phyloP scores from a whole-genome alignment of 345 rosid species.

The Brassica carinata region DNA sequence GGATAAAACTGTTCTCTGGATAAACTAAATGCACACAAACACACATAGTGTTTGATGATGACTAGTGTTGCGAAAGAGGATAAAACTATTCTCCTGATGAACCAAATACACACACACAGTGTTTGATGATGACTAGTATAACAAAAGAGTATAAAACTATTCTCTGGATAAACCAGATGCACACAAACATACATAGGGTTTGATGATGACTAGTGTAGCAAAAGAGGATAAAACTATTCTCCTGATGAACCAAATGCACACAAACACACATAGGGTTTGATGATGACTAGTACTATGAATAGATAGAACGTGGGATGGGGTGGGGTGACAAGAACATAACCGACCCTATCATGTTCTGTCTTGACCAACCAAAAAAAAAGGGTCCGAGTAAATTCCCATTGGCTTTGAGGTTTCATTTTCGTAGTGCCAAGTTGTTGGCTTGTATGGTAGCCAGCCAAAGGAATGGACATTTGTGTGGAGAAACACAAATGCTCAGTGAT shows the following conservation, averaged over 20 bases:
- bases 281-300: slow-evolving; percentile 6
- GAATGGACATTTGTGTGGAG: slow-evolving; percentile 21
- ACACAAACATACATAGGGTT: not conserved
- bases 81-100: slow-evolving; percentile 5
- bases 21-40: slow-evolving; percentile 5
- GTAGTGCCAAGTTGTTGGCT: slow-evolving; percentile 34
- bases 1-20: too few species aligned
- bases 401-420: slow-evolving; percentile 35
- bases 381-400: slow-evolving; percentile 35
- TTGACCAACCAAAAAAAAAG: slow-evolving; percentile 22
- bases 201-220: not conserved
- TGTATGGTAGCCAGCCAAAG: slow-evolving; percentile 37
- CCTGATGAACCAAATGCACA: slow-evolving; percentile 3
- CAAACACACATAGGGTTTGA: slow-evolving; percentile 7
- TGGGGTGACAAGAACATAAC: slow-evolving; percentile 10
- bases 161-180: slow-evolving; percentile 10
- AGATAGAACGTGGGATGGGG: not conserved
- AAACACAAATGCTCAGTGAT: slow-evolving; percentile 30
- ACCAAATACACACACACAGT: not conserved
- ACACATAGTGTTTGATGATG: slow-evolving; percentile 20
- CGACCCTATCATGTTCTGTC: slow-evolving; percentile 23
- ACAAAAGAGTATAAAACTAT: slow-evolving; percentile 11
- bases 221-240: not conserved
- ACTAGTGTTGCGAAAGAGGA: not conserved
- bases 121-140: not conserved